Percentiles rank a stretch among this genome's conserved stretches.
phyloP scores from a whole-genome alignment of 164 flowering plant genomes.

The Stephania japonica region DNA sequence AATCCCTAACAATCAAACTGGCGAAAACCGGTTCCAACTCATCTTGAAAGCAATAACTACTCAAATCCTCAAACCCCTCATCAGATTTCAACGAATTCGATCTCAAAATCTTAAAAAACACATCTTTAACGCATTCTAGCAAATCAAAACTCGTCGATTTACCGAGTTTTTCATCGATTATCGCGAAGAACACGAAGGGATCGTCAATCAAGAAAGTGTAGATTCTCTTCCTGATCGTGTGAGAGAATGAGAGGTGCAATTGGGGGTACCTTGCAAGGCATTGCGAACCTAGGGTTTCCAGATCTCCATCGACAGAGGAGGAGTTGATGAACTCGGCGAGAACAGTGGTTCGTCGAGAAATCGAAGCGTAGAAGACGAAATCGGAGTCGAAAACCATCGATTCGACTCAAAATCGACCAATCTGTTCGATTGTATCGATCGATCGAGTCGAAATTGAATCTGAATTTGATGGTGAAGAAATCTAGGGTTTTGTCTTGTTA shows the following conservation, averaged over 20 bases:
- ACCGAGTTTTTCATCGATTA: constrained; percentile 15
- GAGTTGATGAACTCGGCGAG: constrained; percentile 15
- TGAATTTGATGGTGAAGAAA: neutral
- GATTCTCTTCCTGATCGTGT: constrained; percentile 13
- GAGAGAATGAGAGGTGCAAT: constrained; percentile 20
- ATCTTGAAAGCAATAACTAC: constrained; percentile 16
- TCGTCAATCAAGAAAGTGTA: constrained; percentile 26
- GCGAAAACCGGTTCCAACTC: constrained; percentile 20
- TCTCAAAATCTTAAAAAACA: constrained; percentile 14
- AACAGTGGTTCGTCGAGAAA: constrained; percentile 20
- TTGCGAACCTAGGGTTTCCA: constrained; percentile 19
- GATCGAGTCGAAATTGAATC: neutral
- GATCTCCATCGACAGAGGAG: constrained; percentile 13
- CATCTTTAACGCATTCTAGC: constrained; percentile 16
- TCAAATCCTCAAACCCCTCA: neutral
- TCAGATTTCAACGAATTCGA: neutral
- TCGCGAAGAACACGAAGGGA: constrained; percentile 22
- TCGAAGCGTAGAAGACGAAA: constrained; percentile 21
- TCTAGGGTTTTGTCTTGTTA: neutral
- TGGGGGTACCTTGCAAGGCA: constrained; percentile 20
- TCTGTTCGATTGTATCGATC: neutral
- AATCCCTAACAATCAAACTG: constrained; percentile 2
- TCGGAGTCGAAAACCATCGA: constrained; percentile 13
- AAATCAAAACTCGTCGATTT: constrained; percentile 15
- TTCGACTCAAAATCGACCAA: neutral